Percentiles rank a stretch among this genome's conserved stretches.
Conservation (phyloP, 2,329 filamentous ascomycete species). For the Lachnellula hyalina region DNA sequence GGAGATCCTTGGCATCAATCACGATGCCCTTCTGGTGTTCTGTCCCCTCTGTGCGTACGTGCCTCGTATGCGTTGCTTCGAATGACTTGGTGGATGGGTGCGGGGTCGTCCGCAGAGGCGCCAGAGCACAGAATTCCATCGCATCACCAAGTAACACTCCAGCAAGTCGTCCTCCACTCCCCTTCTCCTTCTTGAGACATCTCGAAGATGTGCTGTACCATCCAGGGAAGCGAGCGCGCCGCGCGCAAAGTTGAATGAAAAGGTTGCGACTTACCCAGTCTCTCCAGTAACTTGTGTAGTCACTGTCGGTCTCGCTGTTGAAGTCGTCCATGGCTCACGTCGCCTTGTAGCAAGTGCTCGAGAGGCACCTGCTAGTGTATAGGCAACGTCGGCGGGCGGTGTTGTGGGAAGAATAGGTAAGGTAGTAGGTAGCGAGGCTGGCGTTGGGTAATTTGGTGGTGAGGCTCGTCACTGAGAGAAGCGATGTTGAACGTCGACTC, state of each 20-base stretch:
- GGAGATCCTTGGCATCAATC: not conserved
- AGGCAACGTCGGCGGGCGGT: constrained; percentile 15
- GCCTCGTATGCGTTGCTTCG: not conserved
- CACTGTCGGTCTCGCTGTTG: constrained; percentile 94
- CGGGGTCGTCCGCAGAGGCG: not conserved
- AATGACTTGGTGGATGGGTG: not conserved
- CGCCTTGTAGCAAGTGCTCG: constrained; percentile 26
- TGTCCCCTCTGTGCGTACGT: not conserved
- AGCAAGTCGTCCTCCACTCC: no score
- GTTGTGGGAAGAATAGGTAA: constrained; percentile 1
- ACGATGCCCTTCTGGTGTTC: not conserved
- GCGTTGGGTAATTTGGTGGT: constrained; percentile 7
- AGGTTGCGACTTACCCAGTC: constrained; percentile 76
- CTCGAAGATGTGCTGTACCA: constrained; percentile 1
- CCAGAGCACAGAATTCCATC: not conserved
- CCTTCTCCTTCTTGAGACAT: not conserved
- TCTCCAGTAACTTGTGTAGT: constrained; percentile 98
- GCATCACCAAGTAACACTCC: not conserved
- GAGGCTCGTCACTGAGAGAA: constrained; percentile 7
- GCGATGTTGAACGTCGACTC: not conserved
- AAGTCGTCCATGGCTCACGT: constrained; percentile 78
- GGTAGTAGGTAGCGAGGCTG: constrained; percentile 5
- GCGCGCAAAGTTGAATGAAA: constrained; percentile 18
- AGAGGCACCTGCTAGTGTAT: constrained; percentile 25
- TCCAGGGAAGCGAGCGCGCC: constrained; percentile 6